A percentile compares a stretch with the other conserved stretches of the same genome.
Conservation (phyloP, 164 flowering plant species). For the Liriodendron chinense region DNA sequence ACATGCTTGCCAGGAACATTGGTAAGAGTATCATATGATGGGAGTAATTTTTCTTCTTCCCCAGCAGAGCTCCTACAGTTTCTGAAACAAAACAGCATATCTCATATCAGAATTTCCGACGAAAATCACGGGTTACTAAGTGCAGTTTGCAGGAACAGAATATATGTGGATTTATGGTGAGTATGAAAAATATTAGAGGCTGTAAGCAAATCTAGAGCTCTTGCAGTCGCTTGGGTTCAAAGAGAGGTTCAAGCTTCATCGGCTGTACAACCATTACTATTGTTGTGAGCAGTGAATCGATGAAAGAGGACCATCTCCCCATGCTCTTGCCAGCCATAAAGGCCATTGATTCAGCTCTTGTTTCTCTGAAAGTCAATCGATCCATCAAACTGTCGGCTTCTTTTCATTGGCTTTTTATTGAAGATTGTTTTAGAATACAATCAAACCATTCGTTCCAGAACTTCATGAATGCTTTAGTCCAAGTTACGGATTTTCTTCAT, state of each 20-base stretch:
- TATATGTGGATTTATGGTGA: constrained; percentile 1
- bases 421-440: neutral
- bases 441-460: neutral
- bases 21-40: constrained; percentile 8
- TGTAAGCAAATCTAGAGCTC: constrained; percentile 1
- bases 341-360: constrained; percentile 5
- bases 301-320: constrained; percentile 6
- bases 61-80: neutral
- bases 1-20: constrained; percentile 9
- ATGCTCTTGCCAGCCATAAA: neutral
- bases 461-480: neutral
- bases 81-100: neutral
- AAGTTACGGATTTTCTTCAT: constrained; percentile 4
- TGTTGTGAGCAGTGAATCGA: neutral
- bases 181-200: constrained; percentile 5
- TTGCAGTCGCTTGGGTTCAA: constrained; percentile 7
- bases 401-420: constrained; percentile 1
- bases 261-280: constrained; percentile 3
- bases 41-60: neutral
- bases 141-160: constrained; percentile 2
- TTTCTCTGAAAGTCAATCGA: neutral
- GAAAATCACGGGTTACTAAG: neutral
- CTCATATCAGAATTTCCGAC: constrained; percentile 7
- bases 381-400: constrained; percentile 7
- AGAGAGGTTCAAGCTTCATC: constrained; percentile 2